Evolutionary conservation across 2,329 filamentous ascomycete genomes (phyloP), one percentile per base, ranked within the genome.

Genomic region (Apiospora aurea): DNA sequence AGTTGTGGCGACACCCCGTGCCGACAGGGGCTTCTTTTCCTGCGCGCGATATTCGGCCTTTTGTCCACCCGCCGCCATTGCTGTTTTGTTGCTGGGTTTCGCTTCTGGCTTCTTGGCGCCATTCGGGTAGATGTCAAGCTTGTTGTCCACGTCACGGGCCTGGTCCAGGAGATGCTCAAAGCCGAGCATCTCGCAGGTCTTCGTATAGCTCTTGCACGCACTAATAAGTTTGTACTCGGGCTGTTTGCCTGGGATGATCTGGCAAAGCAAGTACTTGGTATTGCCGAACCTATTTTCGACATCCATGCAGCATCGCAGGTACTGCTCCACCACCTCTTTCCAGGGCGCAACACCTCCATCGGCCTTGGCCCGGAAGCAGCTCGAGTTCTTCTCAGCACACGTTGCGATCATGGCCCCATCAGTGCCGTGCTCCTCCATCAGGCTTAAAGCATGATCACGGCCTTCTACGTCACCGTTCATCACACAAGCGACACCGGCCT

Each of bases 361-460:
- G 0, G 86, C 88, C 49, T 88, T 83, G 0, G 87, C 81, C 51
- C 93, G 89, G 85, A 99, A 99, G 78, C 93, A 95, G 75, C 94
- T 97, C 3, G 95, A 90, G 79, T 99, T 99, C 75, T 92, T 90
- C 85, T 99, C 96, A 0, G 96, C 96, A 4, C 94, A 89, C 3
- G 94, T 96, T 13, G 96, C 96, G 78, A 99, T 98, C 96, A 99
- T 99, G 73, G 94, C 96, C 7, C 95, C 96, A 79, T 98, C 95
- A 7, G 93, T 93, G n/a, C 91, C 92, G 79, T 89, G 98, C 80
- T 97, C 92, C 38, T 88, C 78, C 73, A 95, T 92, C 8, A 99
- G 86, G 72, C 85, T 80, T 10, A 93, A 79, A 0, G 91, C 96
- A 72, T 97, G 86, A 69, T 94, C 92, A 71, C 93, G 89, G 49